Percentiles rank a stretch among this genome's conserved stretches.
These are phyloP conservation scores for Amanita fuliginea DNA, from an alignment of 768 basidiomycete genomes.

Conservation along the genomic window DNA sequence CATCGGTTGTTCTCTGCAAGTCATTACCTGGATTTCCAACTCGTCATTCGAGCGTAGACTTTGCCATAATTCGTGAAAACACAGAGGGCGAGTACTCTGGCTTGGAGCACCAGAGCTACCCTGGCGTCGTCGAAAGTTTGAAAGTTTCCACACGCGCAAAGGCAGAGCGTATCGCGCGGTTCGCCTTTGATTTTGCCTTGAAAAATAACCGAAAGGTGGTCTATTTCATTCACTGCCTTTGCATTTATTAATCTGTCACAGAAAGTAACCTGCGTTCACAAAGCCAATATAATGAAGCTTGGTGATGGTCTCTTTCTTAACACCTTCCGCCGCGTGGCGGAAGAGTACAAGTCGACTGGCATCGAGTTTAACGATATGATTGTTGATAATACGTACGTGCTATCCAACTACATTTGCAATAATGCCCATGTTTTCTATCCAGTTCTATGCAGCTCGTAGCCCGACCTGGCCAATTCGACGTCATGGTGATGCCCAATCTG, in stretches of 20 bases:
- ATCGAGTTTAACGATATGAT: constrained; percentile 98
- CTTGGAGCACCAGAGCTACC: constrained; percentile 94
- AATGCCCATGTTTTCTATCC: constrained; percentile 2
- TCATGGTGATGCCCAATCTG: constrained; percentile 98
- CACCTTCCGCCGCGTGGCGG: constrained; percentile 92
- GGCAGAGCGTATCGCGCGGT: constrained; percentile 92
- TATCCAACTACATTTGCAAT: not conserved
- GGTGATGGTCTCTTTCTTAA: constrained; percentile 98
- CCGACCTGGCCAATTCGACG: constrained; percentile 92
- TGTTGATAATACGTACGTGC: constrained; percentile 86
- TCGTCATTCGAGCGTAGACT: constrained; percentile 93
- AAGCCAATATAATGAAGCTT: constrained; percentile 99
- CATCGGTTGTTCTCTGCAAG: constrained; percentile 97
- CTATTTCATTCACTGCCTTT: not conserved
- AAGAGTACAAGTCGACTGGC: constrained; percentile 90
- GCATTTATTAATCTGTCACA: constrained; percentile 18
- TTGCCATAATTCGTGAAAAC: constrained; percentile 99
- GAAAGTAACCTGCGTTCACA: constrained; percentile 99
- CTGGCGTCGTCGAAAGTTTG: constrained; percentile 95
- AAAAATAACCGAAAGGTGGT: constrained; percentile 95
- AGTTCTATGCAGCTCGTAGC: constrained; percentile 99
- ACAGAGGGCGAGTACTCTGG: constrained; percentile 99
- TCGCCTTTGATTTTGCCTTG: constrained; percentile 97
- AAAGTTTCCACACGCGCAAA: constrained; percentile 95
- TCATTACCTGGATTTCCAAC: constrained; percentile 94